Percentiles rank a stretch among this genome's conserved stretches.
These are phyloP conservation scores for Fragilaria radians DNA, from an alignment of 108 stramenopile genomes.

Conservation along the genomic window DNA sequence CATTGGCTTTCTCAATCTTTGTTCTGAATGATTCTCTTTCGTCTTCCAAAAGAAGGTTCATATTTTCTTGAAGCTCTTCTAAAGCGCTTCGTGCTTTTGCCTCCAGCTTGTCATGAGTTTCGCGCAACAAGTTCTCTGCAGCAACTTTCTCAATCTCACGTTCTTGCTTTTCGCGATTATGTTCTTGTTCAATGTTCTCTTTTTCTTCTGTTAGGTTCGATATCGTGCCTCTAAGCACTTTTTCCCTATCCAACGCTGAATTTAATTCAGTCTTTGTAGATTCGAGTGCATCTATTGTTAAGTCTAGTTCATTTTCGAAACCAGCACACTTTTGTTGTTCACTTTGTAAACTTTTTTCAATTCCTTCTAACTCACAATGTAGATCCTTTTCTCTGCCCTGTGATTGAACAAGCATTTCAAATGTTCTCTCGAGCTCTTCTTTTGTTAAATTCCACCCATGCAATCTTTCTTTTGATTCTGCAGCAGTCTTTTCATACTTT, in stretches of 20 bases:
- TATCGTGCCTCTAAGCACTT: constrained; percentile 4
- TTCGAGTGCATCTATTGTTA: constrained; percentile 3
- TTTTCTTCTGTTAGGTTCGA: constrained; percentile 17
- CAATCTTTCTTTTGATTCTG: constrained; percentile 1
- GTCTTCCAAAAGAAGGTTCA: constrained; percentile 48
- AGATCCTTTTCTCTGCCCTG: neutral
- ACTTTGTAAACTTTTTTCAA: neutral
- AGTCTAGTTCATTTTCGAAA: constrained; percentile 3
- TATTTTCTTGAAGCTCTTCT: constrained; percentile 28
- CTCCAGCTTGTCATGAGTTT: constrained; percentile 23
- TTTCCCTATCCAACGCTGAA: neutral
- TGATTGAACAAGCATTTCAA: constrained; percentile 1
- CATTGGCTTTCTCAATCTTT: constrained; percentile 13
- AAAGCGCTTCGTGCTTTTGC: constrained; percentile 31
- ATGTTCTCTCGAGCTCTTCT: constrained; percentile 3
- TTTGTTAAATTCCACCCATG: neutral
- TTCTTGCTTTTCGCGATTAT: constrained; percentile 3
- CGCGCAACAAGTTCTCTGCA: constrained; percentile 21
- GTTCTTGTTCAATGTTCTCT: constrained; percentile 4
- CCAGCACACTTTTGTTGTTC: neutral
- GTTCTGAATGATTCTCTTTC: constrained; percentile 25
- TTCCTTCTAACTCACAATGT: neutral
- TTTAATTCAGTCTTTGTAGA: neutral
- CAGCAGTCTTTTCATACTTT: constrained; percentile 8
- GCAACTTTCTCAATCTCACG: constrained; percentile 14